These are phyloP conservation scores for Arachis hypogaea DNA, from an alignment of 306 rosid species.

Conservation along the genomic window DNA sequence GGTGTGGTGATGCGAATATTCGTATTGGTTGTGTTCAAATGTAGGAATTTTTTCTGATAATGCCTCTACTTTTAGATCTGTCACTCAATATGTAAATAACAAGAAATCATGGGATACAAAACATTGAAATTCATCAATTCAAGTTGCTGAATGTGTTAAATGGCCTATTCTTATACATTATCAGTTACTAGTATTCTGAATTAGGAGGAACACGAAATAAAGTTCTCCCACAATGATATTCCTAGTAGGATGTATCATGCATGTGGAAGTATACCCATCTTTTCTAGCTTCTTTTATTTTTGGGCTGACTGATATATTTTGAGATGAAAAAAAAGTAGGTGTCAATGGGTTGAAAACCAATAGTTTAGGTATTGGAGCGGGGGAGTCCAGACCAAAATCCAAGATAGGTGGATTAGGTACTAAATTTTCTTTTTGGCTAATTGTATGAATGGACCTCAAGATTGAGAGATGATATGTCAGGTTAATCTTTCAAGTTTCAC, in stretches of 20 bases:
- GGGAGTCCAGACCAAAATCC: too few relatives aligned
- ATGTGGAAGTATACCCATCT: neutral
- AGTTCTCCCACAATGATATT: neutral
- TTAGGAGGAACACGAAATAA: neutral
- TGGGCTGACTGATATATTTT: neutral
- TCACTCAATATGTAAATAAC: neutral
- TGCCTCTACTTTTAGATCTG: neutral
- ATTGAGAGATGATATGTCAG: neutral
- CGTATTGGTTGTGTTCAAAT: neutral
- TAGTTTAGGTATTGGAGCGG: too few relatives aligned
- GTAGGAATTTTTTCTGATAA: neutral
- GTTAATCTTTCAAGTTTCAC: neutral
- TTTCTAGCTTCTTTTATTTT: neutral
- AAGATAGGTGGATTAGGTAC: too few relatives aligned
- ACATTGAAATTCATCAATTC: neutral
- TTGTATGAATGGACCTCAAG: slow-evolving; percentile 1
- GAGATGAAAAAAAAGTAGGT: too few relatives aligned
- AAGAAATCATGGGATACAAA: neutral
- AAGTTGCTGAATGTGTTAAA: neutral
- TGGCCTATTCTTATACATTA: neutral
- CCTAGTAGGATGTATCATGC: neutral
- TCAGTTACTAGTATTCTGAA: neutral
- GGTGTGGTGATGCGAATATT: neutral
- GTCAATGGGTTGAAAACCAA: too few relatives aligned
- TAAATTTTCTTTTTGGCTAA: neutral